Conservation (phyloP, 1,139 yeast species). For the Geotrichum siamense region DNA sequence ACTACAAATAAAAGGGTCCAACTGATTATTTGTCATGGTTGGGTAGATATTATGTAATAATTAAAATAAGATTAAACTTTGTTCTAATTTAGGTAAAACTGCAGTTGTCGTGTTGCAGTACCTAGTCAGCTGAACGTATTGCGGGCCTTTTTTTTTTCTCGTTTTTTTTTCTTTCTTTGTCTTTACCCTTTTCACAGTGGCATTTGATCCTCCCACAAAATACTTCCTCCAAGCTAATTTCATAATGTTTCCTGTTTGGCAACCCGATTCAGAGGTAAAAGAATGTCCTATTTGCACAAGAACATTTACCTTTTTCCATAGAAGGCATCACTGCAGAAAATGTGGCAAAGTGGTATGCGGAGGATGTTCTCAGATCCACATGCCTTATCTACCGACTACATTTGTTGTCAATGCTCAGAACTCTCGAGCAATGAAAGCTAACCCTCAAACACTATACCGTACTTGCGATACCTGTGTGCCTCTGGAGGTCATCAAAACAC, state of each 20-base stretch:
- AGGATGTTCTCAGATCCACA: conserved; percentile 48
- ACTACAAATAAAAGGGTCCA: too few species aligned
- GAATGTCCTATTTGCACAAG: conserved; percentile 58
- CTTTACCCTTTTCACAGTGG: too few species aligned
- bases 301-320: conserved; percentile 55
- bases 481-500: conserved; percentile 46
- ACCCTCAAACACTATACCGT: conserved; percentile 38
- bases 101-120: too few species aligned
- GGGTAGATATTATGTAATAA: too few species aligned
- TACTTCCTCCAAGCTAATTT: too few species aligned
- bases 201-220: too few species aligned
- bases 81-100: too few species aligned
- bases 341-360: conserved; percentile 78
- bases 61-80: too few species aligned
- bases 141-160: too few species aligned
- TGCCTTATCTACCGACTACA: conserved; percentile 43
- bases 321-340: conserved; percentile 91
- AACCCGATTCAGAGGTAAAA: conserved; percentile 55
- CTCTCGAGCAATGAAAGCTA: conserved; percentile 32
- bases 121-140: too few species aligned
- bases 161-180: too few species aligned
- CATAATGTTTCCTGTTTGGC: conserved; percentile 53
- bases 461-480: conserved; percentile 73
- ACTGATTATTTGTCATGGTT: too few species aligned
- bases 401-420: conserved; percentile 45